A percentile compares a stretch with the other conserved stretches of the same genome.
These are phyloP conservation scores for Pugionium cornutum DNA, from an alignment of 345 rosid species.

Conservation along the genomic window DNA sequence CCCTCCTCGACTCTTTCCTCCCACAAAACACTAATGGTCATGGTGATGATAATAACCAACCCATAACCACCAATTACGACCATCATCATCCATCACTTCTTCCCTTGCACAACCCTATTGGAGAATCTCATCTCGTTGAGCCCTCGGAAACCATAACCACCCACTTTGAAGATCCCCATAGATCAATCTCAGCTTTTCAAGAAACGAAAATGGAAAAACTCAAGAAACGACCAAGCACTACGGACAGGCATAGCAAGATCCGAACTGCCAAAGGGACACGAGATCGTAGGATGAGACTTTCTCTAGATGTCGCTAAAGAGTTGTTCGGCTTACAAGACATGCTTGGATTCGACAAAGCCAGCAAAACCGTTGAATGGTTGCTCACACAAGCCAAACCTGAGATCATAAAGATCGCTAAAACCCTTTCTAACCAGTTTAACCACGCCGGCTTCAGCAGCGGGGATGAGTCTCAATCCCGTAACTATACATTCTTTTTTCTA, in stretches of 20 bases:
- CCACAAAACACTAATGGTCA: slow-evolving; percentile 7
- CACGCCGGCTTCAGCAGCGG: slow-evolving; percentile 32
- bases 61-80: slow-evolving; percentile 15
- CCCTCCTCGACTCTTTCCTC: slow-evolving; percentile 35
- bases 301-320: slow-evolving; percentile 65
- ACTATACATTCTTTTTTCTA: not conserved
- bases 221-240: slow-evolving; percentile 50
- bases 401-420: slow-evolving; percentile 49
- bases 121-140: slow-evolving; percentile 28
- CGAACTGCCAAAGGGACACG: slow-evolving; percentile 74
- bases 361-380: slow-evolving; percentile 85
- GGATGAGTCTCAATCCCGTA: slow-evolving; percentile 40
- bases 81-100: slow-evolving; percentile 40
- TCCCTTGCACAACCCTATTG: slow-evolving; percentile 34
- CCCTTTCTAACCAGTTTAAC: slow-evolving; percentile 19
- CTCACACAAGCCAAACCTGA: slow-evolving; percentile 60
- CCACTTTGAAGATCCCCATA: slow-evolving; percentile 40
- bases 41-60: slow-evolving; percentile 28
- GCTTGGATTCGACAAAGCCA: slow-evolving; percentile 77
- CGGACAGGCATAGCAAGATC: slow-evolving; percentile 88
- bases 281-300: slow-evolving; percentile 85
- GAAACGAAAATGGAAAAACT: slow-evolving; percentile 29
- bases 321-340: slow-evolving; percentile 84
- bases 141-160: slow-evolving; percentile 36
- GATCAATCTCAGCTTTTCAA: slow-evolving; percentile 30